Conservation (phyloP, 2,329 filamentous ascomycete genomes). For the Sclerotiophoma versabilis region DNA sequence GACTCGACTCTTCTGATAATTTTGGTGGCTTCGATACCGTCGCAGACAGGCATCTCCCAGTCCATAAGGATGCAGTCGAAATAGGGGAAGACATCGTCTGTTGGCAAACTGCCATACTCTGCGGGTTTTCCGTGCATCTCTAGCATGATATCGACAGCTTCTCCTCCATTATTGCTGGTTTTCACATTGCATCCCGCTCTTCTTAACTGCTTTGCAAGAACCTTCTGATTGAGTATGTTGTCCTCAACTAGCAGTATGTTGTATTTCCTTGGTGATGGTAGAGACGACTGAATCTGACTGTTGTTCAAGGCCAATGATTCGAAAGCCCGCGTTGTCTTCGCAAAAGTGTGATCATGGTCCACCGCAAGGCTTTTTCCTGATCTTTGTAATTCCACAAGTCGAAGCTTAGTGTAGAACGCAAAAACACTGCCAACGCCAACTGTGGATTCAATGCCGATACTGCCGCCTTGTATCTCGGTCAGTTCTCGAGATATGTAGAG, state of each 20-base stretch:
- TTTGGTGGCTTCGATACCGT: slow-evolving; percentile 1
- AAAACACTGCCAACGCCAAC: slow-evolving; percentile 32
- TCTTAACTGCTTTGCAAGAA: slow-evolving; percentile 31
- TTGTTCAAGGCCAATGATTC: neutral
- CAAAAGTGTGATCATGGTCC: neutral
- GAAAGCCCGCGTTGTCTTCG: neutral
- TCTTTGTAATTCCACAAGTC: neutral
- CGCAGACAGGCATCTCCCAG: slow-evolving; percentile 39
- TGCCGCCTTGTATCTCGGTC: slow-evolving; percentile 36
- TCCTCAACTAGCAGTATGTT: slow-evolving; percentile 40
- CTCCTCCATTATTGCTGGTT: slow-evolving; percentile 37
- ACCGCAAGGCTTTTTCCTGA: neutral
- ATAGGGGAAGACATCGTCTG: neutral
- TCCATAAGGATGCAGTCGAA: slow-evolving; percentile 30
- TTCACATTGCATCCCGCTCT: slow-evolving; percentile 30
- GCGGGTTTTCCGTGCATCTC: neutral
- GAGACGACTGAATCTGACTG: neutral
- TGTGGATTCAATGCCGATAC: slow-evolving; percentile 28
- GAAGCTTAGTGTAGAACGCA: slow-evolving; percentile 32
- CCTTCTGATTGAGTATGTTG: slow-evolving; percentile 42
- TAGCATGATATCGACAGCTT: slow-evolving; percentile 31
- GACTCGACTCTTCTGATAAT: slow-evolving; percentile 16
- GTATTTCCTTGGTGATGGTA: neutral
- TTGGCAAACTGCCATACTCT: neutral
- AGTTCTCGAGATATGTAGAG: slow-evolving; percentile 36